Evolutionary conservation across 495 filamentous ascomycete species (phyloP), one percentile per base, ranked within the genome.

Genomic region (Podospora bellae-mahoneyi): DNA sequence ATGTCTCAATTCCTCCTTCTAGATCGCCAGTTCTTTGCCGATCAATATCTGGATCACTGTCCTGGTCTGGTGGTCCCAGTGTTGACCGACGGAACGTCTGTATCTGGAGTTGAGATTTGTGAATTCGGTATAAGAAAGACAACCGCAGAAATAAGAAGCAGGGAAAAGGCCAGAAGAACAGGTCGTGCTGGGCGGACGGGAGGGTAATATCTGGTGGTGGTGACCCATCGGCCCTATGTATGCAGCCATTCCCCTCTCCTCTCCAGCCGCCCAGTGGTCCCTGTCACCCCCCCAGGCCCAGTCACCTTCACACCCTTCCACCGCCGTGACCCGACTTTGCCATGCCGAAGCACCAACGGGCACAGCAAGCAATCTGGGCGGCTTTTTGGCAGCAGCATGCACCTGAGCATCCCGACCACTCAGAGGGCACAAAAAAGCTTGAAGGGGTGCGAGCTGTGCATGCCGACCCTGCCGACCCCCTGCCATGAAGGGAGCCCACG

Each of bases 391-490:
- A 64, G 62, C 67, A 70, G 67, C 62, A 65, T 63, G 53, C 62
- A 69, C 63, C 56, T 54, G 64, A 60, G 62, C 27, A 62, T 23
- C 66, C 65, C 19, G 68, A 53, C 75, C 72, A 77, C 61, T 73
- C 71, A 73, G 55, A 75, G 67, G 54, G 15, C 58, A 64, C 56
- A 39, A 70, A 68, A 68, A 64, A 3, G 67, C 65, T 62, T 66
- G 69, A 65, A 68, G 32, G 68, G 57, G 57, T 60, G 69, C 68
- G 64, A 68, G 66, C 65, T 62, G 66, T 66, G 73, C 71, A 72
- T 76, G 71, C 73, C 74, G 74, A 75, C 67, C 39, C 73, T 73
- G 72, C 72, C 71, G 69, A 48, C 68, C 74, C 74, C 74, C 68
- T 75, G 75, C 68, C 71, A 57, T 9, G 61, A 58, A 71, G 44